Percentiles rank a stretch among this genome's conserved stretches.
Evolutionary conservation across 352 stramenopile genomes (phyloP).

Genomic region (Globisporangium abappressorium): DNA sequence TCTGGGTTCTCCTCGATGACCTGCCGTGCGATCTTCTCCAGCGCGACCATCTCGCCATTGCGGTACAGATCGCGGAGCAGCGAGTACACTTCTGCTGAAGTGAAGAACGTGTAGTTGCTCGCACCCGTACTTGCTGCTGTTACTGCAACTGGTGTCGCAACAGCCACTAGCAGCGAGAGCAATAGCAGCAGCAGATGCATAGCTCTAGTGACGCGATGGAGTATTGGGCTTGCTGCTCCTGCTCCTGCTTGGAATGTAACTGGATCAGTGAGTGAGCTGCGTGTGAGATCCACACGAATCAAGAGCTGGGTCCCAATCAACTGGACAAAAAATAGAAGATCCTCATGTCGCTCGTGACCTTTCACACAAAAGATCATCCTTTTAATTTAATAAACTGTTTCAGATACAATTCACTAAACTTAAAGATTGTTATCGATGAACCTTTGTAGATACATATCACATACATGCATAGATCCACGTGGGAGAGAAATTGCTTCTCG

Average conservation of each 20-base stretch:
- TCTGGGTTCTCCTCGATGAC: constrained; percentile 41
- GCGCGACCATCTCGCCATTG: constrained; percentile 41
- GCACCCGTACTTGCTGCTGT: background rate
- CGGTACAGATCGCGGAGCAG: constrained; percentile 37
- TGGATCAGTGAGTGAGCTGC: background rate
- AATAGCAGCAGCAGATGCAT: background rate
- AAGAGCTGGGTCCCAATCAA: constrained; percentile 1
- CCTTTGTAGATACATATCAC: too few species aligned
- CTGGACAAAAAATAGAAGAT: background rate
- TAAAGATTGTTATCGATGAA: too few species aligned
- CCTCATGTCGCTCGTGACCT: background rate
- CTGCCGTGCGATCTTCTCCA: constrained; percentile 35
- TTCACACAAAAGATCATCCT: background rate
- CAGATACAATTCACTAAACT: too few species aligned
- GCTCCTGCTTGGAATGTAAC: background rate
- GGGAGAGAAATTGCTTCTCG: too few species aligned
- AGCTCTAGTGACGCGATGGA: background rate
- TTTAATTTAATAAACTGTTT: too few species aligned
- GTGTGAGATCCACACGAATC: background rate
- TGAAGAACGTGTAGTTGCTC: constrained; percentile 4
- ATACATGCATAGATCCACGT: too few species aligned
- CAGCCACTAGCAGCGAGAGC: background rate
- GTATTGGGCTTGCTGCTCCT: background rate
- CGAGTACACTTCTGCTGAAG: constrained; percentile 28
- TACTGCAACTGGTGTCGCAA: background rate